Conservation (phyloP, 2,329 filamentous ascomycete species). For the Akanthomyces dipterigenus region DNA sequence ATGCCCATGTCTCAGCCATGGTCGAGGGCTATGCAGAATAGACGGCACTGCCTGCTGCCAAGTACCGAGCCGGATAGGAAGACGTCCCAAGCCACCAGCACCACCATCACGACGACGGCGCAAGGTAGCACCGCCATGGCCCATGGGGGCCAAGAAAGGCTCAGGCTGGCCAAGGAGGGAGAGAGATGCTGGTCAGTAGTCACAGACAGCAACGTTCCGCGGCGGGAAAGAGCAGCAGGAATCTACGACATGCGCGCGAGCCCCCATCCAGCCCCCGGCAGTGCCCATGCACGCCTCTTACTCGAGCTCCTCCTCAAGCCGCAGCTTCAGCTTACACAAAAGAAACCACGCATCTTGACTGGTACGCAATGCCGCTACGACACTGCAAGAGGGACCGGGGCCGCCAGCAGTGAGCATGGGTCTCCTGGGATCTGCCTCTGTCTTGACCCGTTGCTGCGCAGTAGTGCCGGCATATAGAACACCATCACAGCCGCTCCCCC, state of each 20-base stretch:
- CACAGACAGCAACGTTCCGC: not conserved
- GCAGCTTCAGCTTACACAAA: no score
- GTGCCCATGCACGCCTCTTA: not conserved
- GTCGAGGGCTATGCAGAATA: not conserved
- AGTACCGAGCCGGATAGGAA: not conserved
- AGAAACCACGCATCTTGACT: no score
- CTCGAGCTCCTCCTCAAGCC: not conserved
- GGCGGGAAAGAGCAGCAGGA: not conserved
- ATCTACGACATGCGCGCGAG: not conserved
- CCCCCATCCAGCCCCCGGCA: not conserved
- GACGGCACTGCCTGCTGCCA: not conserved
- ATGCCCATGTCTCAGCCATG: not conserved
- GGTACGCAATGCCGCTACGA: no score
- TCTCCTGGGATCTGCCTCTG: no score
- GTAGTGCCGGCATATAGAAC: no score
- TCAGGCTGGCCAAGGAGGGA: not conserved
- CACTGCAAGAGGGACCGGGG: no score
- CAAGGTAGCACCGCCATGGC: not conserved
- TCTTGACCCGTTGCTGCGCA: no score
- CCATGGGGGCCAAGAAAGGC: not conserved
- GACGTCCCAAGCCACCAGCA: not conserved
- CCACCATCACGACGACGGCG: not conserved
- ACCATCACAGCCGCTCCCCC: not conserved
- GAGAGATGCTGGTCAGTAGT: no score
- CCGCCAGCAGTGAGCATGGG: no score